These are phyloP conservation scores for Dunaliella salina DNA, from an alignment of 163 green algal species.

Conservation along the genomic window DNA sequence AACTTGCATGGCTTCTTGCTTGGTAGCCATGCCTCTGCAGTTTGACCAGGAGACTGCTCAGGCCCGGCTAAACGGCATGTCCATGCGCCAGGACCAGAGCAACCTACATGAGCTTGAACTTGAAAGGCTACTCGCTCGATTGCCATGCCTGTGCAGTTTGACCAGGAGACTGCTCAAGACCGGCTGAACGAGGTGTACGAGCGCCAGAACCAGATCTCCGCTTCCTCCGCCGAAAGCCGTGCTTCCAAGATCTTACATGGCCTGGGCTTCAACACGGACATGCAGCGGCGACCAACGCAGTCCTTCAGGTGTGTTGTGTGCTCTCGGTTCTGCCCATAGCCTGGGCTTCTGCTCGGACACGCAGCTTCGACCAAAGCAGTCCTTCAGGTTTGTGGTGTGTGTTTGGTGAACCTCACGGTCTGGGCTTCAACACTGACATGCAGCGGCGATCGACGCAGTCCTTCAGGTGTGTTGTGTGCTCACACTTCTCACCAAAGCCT, in stretches of 20 bases:
- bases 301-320: constrained; percentile 60
- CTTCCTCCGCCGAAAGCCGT: constrained; percentile 78
- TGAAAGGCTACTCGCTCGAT: too few relatives aligned
- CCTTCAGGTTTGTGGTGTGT: constrained; percentile 1
- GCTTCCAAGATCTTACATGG: constrained; percentile 97
- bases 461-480: constrained; percentile 54
- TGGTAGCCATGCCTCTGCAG: neutral
- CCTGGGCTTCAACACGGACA: constrained; percentile 86
- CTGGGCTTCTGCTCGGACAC: neutral
- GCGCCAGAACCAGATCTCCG: constrained; percentile 75
- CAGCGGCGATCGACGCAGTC: constrained; percentile 73
- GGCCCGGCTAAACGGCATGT: constrained; percentile 70
- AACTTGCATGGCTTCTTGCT: neutral
- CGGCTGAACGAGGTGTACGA: constrained; percentile 85
- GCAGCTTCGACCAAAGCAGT: neutral
- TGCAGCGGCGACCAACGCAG: constrained; percentile 81
- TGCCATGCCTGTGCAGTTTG: constrained; percentile 17
- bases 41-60: constrained; percentile 32
- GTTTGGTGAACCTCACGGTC: constrained; percentile 73
- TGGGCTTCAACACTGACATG: constrained; percentile 91
- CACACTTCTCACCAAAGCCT: neutral
- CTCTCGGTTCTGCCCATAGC: neutral
- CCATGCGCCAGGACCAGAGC: too few relatives aligned
- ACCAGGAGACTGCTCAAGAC: constrained; percentile 25
- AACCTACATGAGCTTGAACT: too few relatives aligned